Base-by-base conservation (phyloP, 2,329 filamentous ascomycete genomes). In the Phyllosticta citriasiana region DNA sequence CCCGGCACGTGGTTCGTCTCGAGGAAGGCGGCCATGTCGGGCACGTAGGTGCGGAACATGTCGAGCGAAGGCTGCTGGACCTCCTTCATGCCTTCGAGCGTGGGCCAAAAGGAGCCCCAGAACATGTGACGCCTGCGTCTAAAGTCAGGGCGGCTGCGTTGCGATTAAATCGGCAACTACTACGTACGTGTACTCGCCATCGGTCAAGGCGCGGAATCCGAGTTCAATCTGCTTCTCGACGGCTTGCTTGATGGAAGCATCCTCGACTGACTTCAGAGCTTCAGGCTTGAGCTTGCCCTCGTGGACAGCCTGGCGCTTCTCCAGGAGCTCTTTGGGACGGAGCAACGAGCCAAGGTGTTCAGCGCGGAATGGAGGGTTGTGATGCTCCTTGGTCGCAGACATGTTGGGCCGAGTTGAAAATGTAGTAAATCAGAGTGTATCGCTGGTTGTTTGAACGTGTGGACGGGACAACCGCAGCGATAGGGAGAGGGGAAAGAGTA, bases 311-410 rank as follows among this genome's bases (percentile, higher is more conserved):
- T 78, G 74, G 73, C 86, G 79, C 25, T 80, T 80, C 33, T 82
- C 76, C 14, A 87, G 77, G 22, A 89, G 80, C 52, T 78, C 71
- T 59, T 82, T 73, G 1, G 87, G 85, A 26, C 87, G 84, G 64
- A 88, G 80, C 19, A 89, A 79, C 14, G 86, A 88, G 55, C 87
- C 86, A 64, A 89, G 80, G 65, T 89, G 87, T 72, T 89, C 86
- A 62, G 85, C 85, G 70, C 87, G 82, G 72, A 87, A 89, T 55
- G 84, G 85, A 22, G 83, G 81, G 63, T 75, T 76, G 63, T 74
- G 76, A 53, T 63, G 63, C 16, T 55, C 27, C 51, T 59, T 27
- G n/a, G 26, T 35, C 1, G 56, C 22, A 6, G 60, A 58, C 60
- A 62, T 62, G n/a, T 12, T 53, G 19, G 47, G 9, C 3, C 12